Base-by-base conservation (phyloP, 306 rosid genomes). In the Betula pendula region DNA sequence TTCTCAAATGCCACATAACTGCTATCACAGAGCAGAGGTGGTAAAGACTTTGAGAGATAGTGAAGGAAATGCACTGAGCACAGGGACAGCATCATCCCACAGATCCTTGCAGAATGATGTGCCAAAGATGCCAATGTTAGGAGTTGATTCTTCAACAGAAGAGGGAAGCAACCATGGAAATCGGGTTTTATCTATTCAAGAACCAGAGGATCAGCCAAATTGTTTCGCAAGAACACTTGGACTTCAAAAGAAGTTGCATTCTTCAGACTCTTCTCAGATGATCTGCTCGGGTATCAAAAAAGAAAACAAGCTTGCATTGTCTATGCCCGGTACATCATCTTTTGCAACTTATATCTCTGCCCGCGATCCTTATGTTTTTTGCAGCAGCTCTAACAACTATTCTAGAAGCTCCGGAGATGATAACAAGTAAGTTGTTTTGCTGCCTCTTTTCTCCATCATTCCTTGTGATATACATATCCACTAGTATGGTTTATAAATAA, bases 41-140 rank as follows among this genome's bases (percentile, higher is more conserved):
- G 87, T 79, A 58, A 79, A 81, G 15, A 84, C 88, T 22, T 77
- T 83, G 80, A 88, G 96, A 83, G 85, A 87, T 70, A 72, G 84
- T 14, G 91, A 88, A 63, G 94, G 90, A 74, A 90, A 90, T 74
- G 45, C 83, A 62, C 87, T 86, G n/a, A 79, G 94, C 82, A 85
- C 96, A 67, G 81, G 82, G 77, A 82, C 87, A 29, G 77, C 84
- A 42, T 35, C 79, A 19, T 72, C 83, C 55, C 73, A 59, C 14
- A 49, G 74, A 79, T 78, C 90, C n/a, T 82, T 76, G 27, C 85
- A 82, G 75, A 72, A 74, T 17, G 89, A 79, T 63, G 40, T 65
- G 24, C 65, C 70, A 31, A 80, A 66, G 70, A 53, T 72, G 27
- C 63, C 91, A 22, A 73, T 42, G 68, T 63, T 81, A 38, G 68